These are phyloP conservation scores for Helenozyma rhizophorensis DNA, from an alignment of 805 yeast species.

Conservation along the genomic window DNA sequence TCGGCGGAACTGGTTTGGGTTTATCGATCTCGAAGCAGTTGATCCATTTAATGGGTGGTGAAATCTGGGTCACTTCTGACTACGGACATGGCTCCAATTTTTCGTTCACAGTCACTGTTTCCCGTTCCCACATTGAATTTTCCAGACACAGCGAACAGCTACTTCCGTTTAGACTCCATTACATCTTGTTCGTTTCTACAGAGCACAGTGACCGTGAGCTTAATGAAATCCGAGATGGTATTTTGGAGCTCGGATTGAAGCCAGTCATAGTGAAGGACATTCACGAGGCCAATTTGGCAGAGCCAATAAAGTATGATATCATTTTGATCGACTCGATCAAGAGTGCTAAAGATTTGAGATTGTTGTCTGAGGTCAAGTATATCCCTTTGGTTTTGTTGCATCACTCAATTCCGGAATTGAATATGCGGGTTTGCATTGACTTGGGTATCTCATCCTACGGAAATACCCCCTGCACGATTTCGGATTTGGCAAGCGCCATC, in stretches of 20 bases:
- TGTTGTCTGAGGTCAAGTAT: slow-evolving; percentile 73
- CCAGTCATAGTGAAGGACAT: slow-evolving; percentile 58
- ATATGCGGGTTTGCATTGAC: slow-evolving; percentile 78
- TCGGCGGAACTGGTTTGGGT: slow-evolving; percentile 92
- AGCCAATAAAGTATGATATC: slow-evolving; percentile 65
- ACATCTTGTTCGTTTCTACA: slow-evolving; percentile 65
- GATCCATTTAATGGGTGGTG: slow-evolving; percentile 90
- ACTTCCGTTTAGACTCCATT: slow-evolving; percentile 67
- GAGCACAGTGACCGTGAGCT: slow-evolving; percentile 51
- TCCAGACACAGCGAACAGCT: slow-evolving; percentile 63
- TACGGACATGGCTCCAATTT: slow-evolving; percentile 82
- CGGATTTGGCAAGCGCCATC: slow-evolving; percentile 77
- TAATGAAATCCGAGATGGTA: slow-evolving; percentile 46
- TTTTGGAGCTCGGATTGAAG: slow-evolving; percentile 53
- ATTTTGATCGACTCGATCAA: slow-evolving; percentile 79
- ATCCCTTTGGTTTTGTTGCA: slow-evolving; percentile 78
- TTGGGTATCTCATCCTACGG: slow-evolving; percentile 86
- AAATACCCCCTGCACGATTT: slow-evolving; percentile 78
- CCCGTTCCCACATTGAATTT: slow-evolving; percentile 62
- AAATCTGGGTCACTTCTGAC: slow-evolving; percentile 81
- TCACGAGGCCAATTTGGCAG: slow-evolving; percentile 52
- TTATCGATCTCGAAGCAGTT: slow-evolving; percentile 82
- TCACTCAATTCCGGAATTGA: slow-evolving; percentile 70
- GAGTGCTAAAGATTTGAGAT: slow-evolving; percentile 64
- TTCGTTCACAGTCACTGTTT: slow-evolving; percentile 75